Percentiles rank a stretch among this genome's conserved stretches.
These are phyloP conservation scores for Zopfia rhizophila DNA, from an alignment of 2,329 filamentous ascomycete species.

Conservation along the genomic window DNA sequence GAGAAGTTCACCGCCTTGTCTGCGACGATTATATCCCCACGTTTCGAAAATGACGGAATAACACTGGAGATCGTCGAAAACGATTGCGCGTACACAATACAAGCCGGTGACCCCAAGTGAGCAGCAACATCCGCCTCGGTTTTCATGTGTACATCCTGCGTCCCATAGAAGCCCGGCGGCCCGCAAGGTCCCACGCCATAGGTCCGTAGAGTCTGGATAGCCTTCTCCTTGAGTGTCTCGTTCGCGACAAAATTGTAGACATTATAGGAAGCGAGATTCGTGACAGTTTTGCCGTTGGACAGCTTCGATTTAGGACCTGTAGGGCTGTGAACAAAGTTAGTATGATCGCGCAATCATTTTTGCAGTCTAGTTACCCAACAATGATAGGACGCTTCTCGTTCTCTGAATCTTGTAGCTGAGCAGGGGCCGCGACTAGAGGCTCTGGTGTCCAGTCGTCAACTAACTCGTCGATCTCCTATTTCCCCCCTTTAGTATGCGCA, in stretches of 20 bases:
- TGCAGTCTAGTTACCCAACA: constrained; percentile 75
- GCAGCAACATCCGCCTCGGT: constrained; percentile 92
- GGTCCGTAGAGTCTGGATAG: constrained; percentile 89
- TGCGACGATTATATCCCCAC: constrained; percentile 95
- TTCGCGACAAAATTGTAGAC: constrained; percentile 98
- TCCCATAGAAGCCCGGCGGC: constrained; percentile 97
- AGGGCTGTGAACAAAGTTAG: constrained; percentile 65
- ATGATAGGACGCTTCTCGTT: constrained; percentile 88
- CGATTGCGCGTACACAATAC: constrained; percentile 94
- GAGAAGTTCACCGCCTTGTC: constrained; percentile 94
- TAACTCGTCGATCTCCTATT: constrained; percentile 90
- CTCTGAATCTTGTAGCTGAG: constrained; percentile 80
- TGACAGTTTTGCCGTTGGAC: constrained; percentile 86
- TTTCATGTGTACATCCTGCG: constrained; percentile 98
- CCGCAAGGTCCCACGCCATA: constrained; percentile 98
- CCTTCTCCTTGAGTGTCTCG: constrained; percentile 92
- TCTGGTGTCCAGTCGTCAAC: constrained; percentile 97
- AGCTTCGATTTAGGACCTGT: constrained; percentile 92
- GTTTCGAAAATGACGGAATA: constrained; percentile 95
- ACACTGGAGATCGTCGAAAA: constrained; percentile 98
- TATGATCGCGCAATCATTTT: not conserved
- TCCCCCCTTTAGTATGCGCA: constrained; percentile 19
- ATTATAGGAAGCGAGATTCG: constrained; percentile 94
- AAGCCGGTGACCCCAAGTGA: constrained; percentile 86
- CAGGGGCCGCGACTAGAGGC: constrained; percentile 81